Conservation (phyloP, 2,329 filamentous ascomycete species). For the Juglanconis sp. region DNA sequence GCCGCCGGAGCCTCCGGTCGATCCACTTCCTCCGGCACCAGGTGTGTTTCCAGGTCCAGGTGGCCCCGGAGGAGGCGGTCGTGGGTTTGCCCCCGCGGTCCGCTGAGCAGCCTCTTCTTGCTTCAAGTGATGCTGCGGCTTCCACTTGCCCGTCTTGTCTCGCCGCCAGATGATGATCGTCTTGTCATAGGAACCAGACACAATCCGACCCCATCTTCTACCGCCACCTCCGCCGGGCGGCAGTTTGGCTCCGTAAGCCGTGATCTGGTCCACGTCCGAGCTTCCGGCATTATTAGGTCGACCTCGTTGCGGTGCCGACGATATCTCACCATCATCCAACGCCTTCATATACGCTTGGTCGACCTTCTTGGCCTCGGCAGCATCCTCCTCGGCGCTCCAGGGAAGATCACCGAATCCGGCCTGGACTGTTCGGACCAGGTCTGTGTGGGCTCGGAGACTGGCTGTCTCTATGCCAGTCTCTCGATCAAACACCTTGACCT, state of each 20-base stretch:
- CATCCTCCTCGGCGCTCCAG: slow-evolving; percentile 73
- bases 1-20: background rate
- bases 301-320: slow-evolving; percentile 32
- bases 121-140: slow-evolving; percentile 68
- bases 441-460: slow-evolving; percentile 75
- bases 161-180: slow-evolving; percentile 93
- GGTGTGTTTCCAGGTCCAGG: slow-evolving; percentile 8
- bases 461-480: slow-evolving; percentile 84
- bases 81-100: slow-evolving; percentile 31
- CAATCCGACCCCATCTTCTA: slow-evolving; percentile 79
- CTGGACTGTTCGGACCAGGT: slow-evolving; percentile 90
- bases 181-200: slow-evolving; percentile 95
- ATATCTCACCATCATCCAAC: slow-evolving; percentile 48
- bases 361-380: slow-evolving; percentile 66
- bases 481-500: slow-evolving; percentile 91
- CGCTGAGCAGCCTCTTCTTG: slow-evolving; percentile 67
- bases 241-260: slow-evolving; percentile 78
- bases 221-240: slow-evolving; percentile 89
- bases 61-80: slow-evolving; percentile 11
- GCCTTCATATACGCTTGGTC: slow-evolving; percentile 70
- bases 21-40: slow-evolving; percentile 1
- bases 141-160: slow-evolving; percentile 81
- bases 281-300: slow-evolving; percentile 67
- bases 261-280: slow-evolving; percentile 69
- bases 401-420: slow-evolving; percentile 89